Base-by-base conservation (phyloP, 352 stramenopile species). In the Globisporangium recalcitrans region DNA sequence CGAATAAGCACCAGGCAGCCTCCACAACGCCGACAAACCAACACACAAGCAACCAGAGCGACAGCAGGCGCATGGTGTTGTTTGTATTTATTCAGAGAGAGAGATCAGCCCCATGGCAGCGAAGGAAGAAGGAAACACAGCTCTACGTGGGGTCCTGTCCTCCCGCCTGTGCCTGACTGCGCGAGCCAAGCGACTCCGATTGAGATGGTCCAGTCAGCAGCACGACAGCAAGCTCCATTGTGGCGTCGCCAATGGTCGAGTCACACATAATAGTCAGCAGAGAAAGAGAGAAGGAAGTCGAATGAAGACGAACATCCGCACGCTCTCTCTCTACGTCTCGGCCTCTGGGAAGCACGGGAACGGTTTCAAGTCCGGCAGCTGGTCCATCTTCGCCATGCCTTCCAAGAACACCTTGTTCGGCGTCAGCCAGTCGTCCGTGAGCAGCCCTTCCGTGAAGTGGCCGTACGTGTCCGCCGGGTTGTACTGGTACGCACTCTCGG, bases 401-500 rank as follows among this genome's bases (percentile, higher is more conserved):
- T 86, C 47, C 0, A 91, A 42, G 49, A 88, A 91, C 0, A 68
- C 74, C 38, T 73, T 75, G 68, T 91, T 87, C 11, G 77, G 74
- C 11, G 80, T 87, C 9, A 89, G 63, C 80, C 80, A 91, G 64
- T 91, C 80, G 49, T 91, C 78, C 7, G 73, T 60, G 31, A 91
- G 64, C 58, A 91, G 54, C 0, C 80, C 80, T 56, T 91, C 80
- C 1, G 77, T 88, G 60, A 90, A 91, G 0, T 60, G 61, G 26
- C 80, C 82, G 58, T 71, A 81, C 19, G 63, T 85, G 55, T 88
- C 79, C 8, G 81, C 75, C 0, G 82, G 82, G 52, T 91, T 91
- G 71, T 72, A 89, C 66, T 86, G 74, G 67, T 91, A 91, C 49
- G 78, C 82, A 68, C 73, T 86, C 68, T 90, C 82, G 0, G 82